Percentiles rank a stretch among this genome's conserved stretches.
Conservation (phyloP, 2,329 filamentous ascomycete species). For the Paecilomyces variotii region DNA sequence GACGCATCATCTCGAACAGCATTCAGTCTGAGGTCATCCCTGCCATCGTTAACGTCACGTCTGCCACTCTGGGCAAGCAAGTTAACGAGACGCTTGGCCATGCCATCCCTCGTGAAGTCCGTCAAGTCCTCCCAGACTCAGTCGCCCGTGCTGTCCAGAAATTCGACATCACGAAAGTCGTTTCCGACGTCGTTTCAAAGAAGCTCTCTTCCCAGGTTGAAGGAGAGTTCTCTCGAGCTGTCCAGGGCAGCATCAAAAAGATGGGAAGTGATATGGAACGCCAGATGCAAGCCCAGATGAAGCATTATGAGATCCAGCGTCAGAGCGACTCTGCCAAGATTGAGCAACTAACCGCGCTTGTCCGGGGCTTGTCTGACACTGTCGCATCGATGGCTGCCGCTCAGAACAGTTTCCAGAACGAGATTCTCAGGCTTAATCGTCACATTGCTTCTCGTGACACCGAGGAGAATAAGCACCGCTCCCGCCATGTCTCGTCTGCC, state of each 20-base stretch:
- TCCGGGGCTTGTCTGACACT: slow-evolving; percentile 48
- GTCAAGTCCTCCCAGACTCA: slow-evolving; percentile 58
- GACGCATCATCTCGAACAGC: slow-evolving; percentile 66
- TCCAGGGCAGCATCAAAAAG: slow-evolving; percentile 58
- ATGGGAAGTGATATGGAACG: slow-evolving; percentile 62
- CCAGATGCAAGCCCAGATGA: slow-evolving; percentile 44
- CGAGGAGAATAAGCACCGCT: slow-evolving; percentile 9
- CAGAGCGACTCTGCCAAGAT: slow-evolving; percentile 51
- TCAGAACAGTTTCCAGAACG: slow-evolving; percentile 34
- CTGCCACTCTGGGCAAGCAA: slow-evolving; percentile 62
- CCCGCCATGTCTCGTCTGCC: slow-evolving; percentile 13
- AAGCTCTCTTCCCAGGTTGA: slow-evolving; percentile 63
- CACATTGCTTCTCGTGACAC: slow-evolving; percentile 17
- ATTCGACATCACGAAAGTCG: slow-evolving; percentile 61
- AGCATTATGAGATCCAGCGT: slow-evolving; percentile 44
- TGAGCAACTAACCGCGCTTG: slow-evolving; percentile 49
- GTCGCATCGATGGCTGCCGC: slow-evolving; percentile 37
- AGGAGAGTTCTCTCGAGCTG: slow-evolving; percentile 53
- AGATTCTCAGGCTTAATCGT: slow-evolving; percentile 30
- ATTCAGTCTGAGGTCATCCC: slow-evolving; percentile 72
- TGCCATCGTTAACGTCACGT: slow-evolving; percentile 58
- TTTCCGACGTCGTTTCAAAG: slow-evolving; percentile 64
- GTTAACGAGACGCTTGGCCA: slow-evolving; percentile 60
- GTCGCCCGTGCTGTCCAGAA: slow-evolving; percentile 63
- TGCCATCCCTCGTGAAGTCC: slow-evolving; percentile 64